phyloP scores from a whole-genome alignment of 2,329 filamentous ascomycete genomes.

The Apiospora phragmitis region DNA sequence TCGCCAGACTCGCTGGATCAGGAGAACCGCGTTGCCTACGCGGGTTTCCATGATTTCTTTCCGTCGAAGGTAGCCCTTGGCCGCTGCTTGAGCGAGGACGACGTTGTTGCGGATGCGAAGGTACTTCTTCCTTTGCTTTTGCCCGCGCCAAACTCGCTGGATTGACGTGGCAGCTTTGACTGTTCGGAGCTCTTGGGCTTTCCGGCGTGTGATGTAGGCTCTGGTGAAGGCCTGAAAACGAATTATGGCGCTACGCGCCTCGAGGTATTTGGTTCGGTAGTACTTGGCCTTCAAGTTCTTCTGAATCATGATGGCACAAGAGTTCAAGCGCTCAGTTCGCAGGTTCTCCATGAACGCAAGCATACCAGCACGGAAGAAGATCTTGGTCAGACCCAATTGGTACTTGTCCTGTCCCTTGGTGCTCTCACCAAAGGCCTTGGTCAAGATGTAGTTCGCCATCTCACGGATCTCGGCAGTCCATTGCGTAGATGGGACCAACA shows the following conservation, averaged over 20 bases:
- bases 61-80: conserved; percentile 89
- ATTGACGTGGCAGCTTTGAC: conserved; percentile 90
- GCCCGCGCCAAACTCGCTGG: conserved; percentile 90
- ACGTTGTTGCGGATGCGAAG: conserved; percentile 77
- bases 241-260: conserved; percentile 79
- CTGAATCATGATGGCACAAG: conserved; percentile 95
- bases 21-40: conserved; percentile 83
- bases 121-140: conserved; percentile 84
- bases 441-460: conserved; percentile 91
- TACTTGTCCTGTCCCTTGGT: conserved; percentile 86
- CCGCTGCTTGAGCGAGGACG: conserved; percentile 83
- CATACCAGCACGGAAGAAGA: conserved; percentile 99
- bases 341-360: conserved; percentile 95
- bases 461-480: conserved; percentile 94
- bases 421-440: conserved; percentile 80
- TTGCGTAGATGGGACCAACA: conserved; percentile 84
- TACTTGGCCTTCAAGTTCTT: conserved; percentile 97
- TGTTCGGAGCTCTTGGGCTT: conserved; percentile 77
- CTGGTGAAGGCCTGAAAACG: conserved; percentile 76
- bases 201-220: conserved; percentile 75
- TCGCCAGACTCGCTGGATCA: conserved; percentile 91
- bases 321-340: conserved; percentile 84
- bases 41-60: conserved; percentile 93
- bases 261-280: conserved; percentile 87
- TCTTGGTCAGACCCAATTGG: conserved; percentile 95